Evolutionary conservation across 2,329 filamentous ascomycete genomes (phyloP), one percentile per base, ranked within the genome.

Genomic region (Aureobasidium pullulans): DNA sequence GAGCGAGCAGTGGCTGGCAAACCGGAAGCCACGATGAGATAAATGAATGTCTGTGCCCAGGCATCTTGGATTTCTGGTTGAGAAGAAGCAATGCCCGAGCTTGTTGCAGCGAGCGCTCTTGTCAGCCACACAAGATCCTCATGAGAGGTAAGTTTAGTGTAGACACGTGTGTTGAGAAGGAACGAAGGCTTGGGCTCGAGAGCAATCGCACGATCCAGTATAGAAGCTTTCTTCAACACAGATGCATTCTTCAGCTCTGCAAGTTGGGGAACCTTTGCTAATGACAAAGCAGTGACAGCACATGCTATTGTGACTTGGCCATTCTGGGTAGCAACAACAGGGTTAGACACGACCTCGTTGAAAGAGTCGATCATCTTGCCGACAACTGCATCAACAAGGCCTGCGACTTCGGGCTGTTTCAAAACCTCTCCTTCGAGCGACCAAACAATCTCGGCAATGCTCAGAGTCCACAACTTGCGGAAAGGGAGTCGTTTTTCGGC

Each of bases 11-110:
- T 77, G 2, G 85, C 78, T 11, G 86, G 78, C 19, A 89, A 76
- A 11, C 72, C 77, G 13, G 83, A 75, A 1, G 86, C 84, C 47
- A 85, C 85, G 47, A 93, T 82, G 15, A 89, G 76, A 70, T 88
- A 95, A n/a, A 96, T 85, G 61, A 93, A 83, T 2, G 88, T 86
- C 67, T 96, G 89, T 13, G 89, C 86, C 94, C 93, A 99, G 15
- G 86, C 84, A 57, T 83, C 73, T 62, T 80, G 80, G n/a, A 82
- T 76, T 9, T 81, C 74, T 6, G 47, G 39, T 34, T 13, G 76
- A 13, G 53, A 62, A 32, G 16, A 48, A 16, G 52, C 19, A 23
- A 66, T 39, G n/a, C 58, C 56, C 6, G 48, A 16, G 8, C 62
- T 61, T 9, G 57, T 75, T 4, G 76, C 70, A 15, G 81, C 76